These are phyloP conservation scores for Pythium periplocum DNA, from an alignment of 352 stramenopile species.

Conservation along the genomic window DNA sequence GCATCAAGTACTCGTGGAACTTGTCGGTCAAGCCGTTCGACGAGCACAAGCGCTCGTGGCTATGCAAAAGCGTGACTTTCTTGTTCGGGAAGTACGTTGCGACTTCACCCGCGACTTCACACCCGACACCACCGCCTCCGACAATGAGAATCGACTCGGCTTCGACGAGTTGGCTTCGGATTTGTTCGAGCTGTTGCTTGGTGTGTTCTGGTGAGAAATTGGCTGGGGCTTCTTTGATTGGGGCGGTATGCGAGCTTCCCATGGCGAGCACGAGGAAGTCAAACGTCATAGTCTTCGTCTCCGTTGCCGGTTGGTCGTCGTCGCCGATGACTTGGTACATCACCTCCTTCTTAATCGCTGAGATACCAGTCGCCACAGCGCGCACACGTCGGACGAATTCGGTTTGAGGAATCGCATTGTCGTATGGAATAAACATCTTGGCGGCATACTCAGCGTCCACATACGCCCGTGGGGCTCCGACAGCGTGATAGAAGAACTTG, in stretches of 20 bases:
- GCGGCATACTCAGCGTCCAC: conserved; percentile 25
- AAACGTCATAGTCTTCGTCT: conserved; percentile 11
- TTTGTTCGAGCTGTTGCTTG: conserved; percentile 22
- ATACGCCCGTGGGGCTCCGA: conserved; percentile 28
- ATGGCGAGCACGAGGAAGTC: conserved; percentile 18
- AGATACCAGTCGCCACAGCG: conserved; percentile 22
- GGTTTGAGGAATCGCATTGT: conserved; percentile 21
- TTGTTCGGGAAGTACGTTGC: conserved; percentile 45
- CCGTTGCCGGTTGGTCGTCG: conserved; percentile 12
- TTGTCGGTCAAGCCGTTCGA: conserved; percentile 34
- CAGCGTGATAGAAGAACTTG: conserved; percentile 32
- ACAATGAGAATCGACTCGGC: conserved; percentile 40
- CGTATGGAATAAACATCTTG: conserved; percentile 36
- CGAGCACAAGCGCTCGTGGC: conserved; percentile 23
- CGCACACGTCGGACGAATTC: conserved; percentile 18
- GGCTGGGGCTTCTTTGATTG: conserved; percentile 7
- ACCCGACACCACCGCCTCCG: conserved; percentile 40
- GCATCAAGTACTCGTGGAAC: conserved; percentile 29
- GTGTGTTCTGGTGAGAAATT: conserved; percentile 5
- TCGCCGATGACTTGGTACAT: conserved; percentile 17
- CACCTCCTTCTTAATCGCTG: conserved; percentile 15
- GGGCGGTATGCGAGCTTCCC: conserved; percentile 11
- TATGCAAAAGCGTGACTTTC: conserved; percentile 43
- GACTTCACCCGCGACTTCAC: conserved; percentile 55
- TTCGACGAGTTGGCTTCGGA: conserved; percentile 21